Base-by-base conservation (phyloP, 73 alveolate species). In the Tetrahymena thermophila region DNA sequence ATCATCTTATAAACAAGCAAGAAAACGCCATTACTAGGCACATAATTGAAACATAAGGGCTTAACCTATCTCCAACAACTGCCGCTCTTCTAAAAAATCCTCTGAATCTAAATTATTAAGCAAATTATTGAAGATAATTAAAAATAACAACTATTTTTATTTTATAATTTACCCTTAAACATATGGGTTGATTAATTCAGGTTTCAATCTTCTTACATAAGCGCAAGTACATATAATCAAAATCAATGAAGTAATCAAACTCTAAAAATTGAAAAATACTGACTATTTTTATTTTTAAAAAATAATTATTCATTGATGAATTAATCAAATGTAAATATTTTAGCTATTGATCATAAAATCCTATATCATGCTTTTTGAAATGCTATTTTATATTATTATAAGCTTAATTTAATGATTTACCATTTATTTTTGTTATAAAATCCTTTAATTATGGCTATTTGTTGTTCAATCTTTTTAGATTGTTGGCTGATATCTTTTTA, bases 21-120 rank as follows among this genome's bases (percentile, higher is more conserved):
- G 89, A 71, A 25, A 71, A 1, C 42, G 89, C 89, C 89, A 71
- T 71, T 13, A 25, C 11, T 25, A 71, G 23, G 11, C 89, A 71
- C 89, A 71, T n/a, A 1, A 71, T 19, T 19, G 89, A 71, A 25
- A 71, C 89, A 71, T 71, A 71, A 28, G 89, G 89, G 31, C 89
- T 71, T 19, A 71, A 71, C n/a, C 89, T 71, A 71, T 71, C 89
- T 7, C 89, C 89, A 71, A 71, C 89, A 13, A 71, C 89, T 25
- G 89, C 89, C n/a, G 89, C 89, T 71, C 89, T 71, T 71, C 89
- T 71, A 71, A 71, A 71, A n/a, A 71, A 71, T 25, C 89, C 89
- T 71, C 89, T 71, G 31, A 71, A 71, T 71, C 89, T 71, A 25
- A 0, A 28, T 71, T 71, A 1, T 14, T 23, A 23, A 13, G n/a